Evolutionary conservation across 2,329 filamentous ascomycete genomes (phyloP), one percentile per base, ranked within the genome.

Genomic region (Fusarium sp.): DNA sequence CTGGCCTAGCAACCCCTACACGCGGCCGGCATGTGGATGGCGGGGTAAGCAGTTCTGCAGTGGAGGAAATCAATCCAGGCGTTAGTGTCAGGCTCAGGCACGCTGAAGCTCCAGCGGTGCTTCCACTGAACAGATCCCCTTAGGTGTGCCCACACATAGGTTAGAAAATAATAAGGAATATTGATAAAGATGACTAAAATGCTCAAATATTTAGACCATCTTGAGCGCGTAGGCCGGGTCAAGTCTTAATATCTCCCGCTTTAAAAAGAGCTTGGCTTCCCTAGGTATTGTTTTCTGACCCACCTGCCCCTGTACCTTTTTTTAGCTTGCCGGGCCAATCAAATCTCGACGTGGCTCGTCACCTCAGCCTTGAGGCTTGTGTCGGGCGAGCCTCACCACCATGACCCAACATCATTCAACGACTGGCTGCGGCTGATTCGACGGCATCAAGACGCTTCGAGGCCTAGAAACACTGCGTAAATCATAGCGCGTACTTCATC

Each of bases 321-420:
- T 28, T n/a, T 30, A 10, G 28, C 47, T 37, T 49, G 13, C 45
- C 19, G 41, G 35, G 22, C 67, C 67, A 71, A 71, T 65, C 26
- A 63, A 48, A 49, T 30, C 14, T 48, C 46, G 47, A 30, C 28
- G 39, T 40, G 56, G n/a, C 22, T 52, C n/a, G 35, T 55, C 61
- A 46, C 62, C 57, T 64, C 69, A 71, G 69, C 69, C 68, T 71
- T 13, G 69, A 65, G 69, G 58, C 66, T 62, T 67, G 53, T n/a
- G 39, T 33, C 19, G 22, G 51, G 39, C 54, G 68, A 74, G 71
- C 71, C 71, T 74, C 71, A 74, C 65, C 68, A 70, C 62, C 63
- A 68, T 69, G 65, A 70, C 52, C 68, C 56, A 63, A 54, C 68
- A 67, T 62, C 71, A 30, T 30, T 57, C 56, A 72, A 69, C 57